Conservation (phyloP, 495 filamentous ascomycete genomes). For the Clohesyomyces aquaticus region DNA sequence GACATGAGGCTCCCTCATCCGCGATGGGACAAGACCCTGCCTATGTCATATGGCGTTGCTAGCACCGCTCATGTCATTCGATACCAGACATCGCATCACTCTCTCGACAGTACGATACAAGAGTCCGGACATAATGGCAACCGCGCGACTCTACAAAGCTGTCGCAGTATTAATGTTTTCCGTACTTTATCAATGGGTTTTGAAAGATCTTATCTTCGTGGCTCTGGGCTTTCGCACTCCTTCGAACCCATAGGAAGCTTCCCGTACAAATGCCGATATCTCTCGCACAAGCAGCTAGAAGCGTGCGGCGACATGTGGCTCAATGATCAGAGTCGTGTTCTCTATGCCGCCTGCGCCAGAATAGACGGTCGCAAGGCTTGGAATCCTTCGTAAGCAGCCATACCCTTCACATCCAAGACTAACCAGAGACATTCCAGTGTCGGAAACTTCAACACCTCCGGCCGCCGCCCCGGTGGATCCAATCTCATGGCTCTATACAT, state of each 20-base stretch:
- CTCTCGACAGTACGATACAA: too few relatives aligned
- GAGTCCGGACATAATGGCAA: too few relatives aligned
- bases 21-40: too few relatives aligned
- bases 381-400: slow-evolving; percentile 39
- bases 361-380: slow-evolving; percentile 37
- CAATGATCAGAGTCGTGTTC: slow-evolving; percentile 43
- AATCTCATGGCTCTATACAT: slow-evolving; percentile 19
- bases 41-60: too few relatives aligned
- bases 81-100: too few relatives aligned
- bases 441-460: slow-evolving; percentile 12
- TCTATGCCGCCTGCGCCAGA: slow-evolving; percentile 50
- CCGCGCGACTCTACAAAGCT: not conserved
- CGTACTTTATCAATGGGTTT: slow-evolving; percentile 5
- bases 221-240: not conserved
- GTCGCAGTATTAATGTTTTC: not conserved
- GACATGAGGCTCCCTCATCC: too few relatives aligned
- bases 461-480: slow-evolving; percentile 3
- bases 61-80: too few relatives aligned
- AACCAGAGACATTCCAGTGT: not conserved
- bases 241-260: slow-evolving; percentile 17
- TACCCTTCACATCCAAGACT: not conserved
- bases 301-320: slow-evolving; percentile 53
- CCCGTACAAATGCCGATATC: slow-evolving; percentile 11
- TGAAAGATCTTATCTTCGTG: slow-evolving; percentile 4
- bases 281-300: slow-evolving; percentile 43